phyloP scores from a whole-genome alignment of 2,329 filamentous ascomycete genomes.

The Cladosporium oxysporum region DNA sequence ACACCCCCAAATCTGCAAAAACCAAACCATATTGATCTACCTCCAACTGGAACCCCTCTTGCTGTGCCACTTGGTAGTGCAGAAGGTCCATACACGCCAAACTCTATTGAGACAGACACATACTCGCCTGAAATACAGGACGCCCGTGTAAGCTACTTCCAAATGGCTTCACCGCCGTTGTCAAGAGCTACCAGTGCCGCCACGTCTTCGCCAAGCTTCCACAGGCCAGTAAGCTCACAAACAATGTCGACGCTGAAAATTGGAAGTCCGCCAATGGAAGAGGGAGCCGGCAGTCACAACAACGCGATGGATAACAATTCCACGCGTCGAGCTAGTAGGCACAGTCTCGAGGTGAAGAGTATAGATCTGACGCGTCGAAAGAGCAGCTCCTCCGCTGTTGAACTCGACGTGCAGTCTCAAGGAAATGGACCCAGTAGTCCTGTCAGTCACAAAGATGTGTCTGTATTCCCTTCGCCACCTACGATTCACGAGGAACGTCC shows the following conservation, averaged over 20 bases:
- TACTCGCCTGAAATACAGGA: conserved; percentile 20
- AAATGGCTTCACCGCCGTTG: conserved; percentile 12
- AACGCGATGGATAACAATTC: neutral
- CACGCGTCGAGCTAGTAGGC: conserved; percentile 36
- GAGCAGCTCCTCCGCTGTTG: neutral
- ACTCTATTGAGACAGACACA: conserved; percentile 5
- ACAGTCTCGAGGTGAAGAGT: conserved; percentile 37
- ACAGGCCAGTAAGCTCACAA: neutral
- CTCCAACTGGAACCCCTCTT: neutral
- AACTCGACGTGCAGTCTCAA: conserved; percentile 2
- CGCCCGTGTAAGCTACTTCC: conserved; percentile 21
- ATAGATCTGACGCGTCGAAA: conserved; percentile 32
- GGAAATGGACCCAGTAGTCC: conserved; percentile 17
- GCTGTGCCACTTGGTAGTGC: neutral
- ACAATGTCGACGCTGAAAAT: conserved; percentile 10
- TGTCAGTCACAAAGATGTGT: neutral
- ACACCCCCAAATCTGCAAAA: neutral
- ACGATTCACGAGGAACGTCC: conserved; percentile 16
- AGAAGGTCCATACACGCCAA: neutral
- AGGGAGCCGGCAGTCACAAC: neutral
- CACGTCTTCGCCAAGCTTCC: neutral
- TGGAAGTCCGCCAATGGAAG: neutral
- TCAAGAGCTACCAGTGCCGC: conserved; percentile 8
- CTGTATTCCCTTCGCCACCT: conserved; percentile 11
- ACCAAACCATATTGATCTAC: conserved; percentile 6